Evolutionary conservation across 192 early-diverging fungal species (phyloP).

Genomic region (Neocallimastix lanati): DNA sequence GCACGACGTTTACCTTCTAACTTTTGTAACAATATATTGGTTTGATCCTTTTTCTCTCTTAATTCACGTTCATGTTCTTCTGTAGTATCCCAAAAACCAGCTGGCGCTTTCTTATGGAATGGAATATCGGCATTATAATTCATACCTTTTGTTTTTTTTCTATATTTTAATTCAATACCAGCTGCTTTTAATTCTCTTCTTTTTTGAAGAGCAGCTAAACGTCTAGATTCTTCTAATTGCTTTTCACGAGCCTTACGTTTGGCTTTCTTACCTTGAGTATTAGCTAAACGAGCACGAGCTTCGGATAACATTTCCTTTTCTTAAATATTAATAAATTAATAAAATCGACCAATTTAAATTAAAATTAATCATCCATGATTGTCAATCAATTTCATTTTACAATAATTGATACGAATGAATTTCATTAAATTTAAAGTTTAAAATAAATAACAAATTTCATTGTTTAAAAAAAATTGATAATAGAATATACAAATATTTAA

Average conservation of each 20-base stretch:
- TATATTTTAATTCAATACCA: conserved; percentile 57
- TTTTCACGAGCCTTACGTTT: conserved; percentile 97
- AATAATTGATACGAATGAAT: too few relatives aligned
- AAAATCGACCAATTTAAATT: too few relatives aligned
- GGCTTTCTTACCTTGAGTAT: conserved; percentile 98
- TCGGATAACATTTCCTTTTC: conserved; percentile 99
- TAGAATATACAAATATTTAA: too few relatives aligned
- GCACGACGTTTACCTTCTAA: conserved; percentile 69
- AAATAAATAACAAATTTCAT: too few relatives aligned
- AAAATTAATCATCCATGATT: too few relatives aligned
- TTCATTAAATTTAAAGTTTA: too few relatives aligned
- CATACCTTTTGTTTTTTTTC: conserved; percentile 58
- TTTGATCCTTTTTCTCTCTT: conserved; percentile 30
- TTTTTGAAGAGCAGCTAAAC: conserved; percentile 80
- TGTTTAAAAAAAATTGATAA: too few relatives aligned
- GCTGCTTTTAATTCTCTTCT: conserved; percentile 89
- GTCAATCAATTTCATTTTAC: too few relatives aligned
- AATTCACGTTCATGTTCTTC: conserved; percentile 58
- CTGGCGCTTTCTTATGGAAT: conserved; percentile 67
- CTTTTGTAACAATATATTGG: conserved; percentile 54
- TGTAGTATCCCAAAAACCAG: conserved; percentile 83
- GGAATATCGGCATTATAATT: conserved; percentile 96
- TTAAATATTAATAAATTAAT: too few relatives aligned
- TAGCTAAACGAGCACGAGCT: conserved; percentile 92
- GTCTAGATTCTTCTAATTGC: conserved; percentile 86